Evolutionary conservation across 352 stramenopile genomes (phyloP).

Genomic region (Phytophthora cactorum): DNA sequence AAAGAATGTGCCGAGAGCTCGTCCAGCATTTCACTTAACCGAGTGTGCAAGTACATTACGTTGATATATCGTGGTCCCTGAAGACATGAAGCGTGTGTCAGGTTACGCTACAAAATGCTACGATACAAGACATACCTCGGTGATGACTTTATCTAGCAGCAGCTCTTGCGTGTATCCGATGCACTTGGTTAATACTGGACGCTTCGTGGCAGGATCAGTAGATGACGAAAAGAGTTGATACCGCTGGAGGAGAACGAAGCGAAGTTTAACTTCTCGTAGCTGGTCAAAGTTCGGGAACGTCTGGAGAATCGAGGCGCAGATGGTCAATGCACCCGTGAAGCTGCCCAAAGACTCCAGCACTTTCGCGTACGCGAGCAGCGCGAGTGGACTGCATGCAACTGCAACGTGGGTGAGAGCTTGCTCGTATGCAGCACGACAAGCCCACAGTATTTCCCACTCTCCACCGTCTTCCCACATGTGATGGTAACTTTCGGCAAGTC

Average conservation of each 20-base stretch:
- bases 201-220: constrained; percentile 11
- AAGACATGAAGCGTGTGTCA: background rate
- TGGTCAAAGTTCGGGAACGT: constrained; percentile 62
- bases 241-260: constrained; percentile 64
- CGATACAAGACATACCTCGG: constrained; percentile 23
- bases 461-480: constrained; percentile 46
- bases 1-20: constrained; percentile 1
- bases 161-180: constrained; percentile 59
- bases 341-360: constrained; percentile 58
- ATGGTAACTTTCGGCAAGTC: constrained; percentile 65
- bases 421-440: constrained; percentile 62
- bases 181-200: constrained; percentile 51
- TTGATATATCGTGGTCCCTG: constrained; percentile 45
- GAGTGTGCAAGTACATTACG: constrained; percentile 69
- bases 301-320: constrained; percentile 55
- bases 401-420: constrained; percentile 60
- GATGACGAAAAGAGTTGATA: constrained; percentile 52
- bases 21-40: constrained; percentile 62
- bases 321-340: constrained; percentile 53
- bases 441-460: constrained; percentile 72
- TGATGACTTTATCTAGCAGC: constrained; percentile 48
- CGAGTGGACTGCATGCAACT: constrained; percentile 52
- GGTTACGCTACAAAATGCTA: background rate
- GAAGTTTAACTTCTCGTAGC: constrained; percentile 44
- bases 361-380: constrained; percentile 57